Evolutionary conservation across 495 filamentous ascomycete species (phyloP), one percentile per base, ranked within the genome.

Genomic region (Penicillium chermesinum): DNA sequence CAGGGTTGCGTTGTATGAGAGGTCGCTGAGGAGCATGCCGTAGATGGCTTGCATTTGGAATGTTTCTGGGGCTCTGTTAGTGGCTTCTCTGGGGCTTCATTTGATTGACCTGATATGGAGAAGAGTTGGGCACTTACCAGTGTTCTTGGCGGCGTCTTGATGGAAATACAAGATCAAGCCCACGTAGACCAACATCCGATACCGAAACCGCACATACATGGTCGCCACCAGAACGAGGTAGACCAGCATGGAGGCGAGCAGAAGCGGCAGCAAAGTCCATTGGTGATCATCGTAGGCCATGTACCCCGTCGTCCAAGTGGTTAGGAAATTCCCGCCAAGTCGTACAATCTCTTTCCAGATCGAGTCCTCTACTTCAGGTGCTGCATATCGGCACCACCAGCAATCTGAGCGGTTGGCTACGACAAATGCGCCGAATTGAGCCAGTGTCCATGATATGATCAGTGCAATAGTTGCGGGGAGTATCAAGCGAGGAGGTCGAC

Each of bases 271-370:
- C 33, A 87, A 58, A 3, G 83, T 82, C 83, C 83, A 87, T 54
- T 85, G 81, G 37, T 85, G 80, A 18, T 75, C 76, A 58, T 85
- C 83, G 51, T 84, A 87, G 8, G 67, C 63, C 62, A 81, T 83
- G 54, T 67, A 73, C 2, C 73, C 73, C n/a, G 64, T 73, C 16
- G 78, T 78, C 83, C 83, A 86, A 1, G 74, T 79, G 9, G 66
- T 71, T n/a, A 80, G 60, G 45, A 81, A 70, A 49, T 74, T 78
- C 47, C 66, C 56, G 38, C 77, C 67, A 39, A 84, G 54, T 13
- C 70, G 69, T 44, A 63, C 32, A 22, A 70, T 45, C 39, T 70
- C 72, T 34, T 62, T 57, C 48, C 53, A 66, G 25, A 72, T 61
- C 2, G 69, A 66, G 9, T 67, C 53, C 39, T 65, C 60, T 3